Base-by-base conservation (phyloP, 2,329 filamentous ascomycete genomes). In the Cordyceps cateniannulata region DNA sequence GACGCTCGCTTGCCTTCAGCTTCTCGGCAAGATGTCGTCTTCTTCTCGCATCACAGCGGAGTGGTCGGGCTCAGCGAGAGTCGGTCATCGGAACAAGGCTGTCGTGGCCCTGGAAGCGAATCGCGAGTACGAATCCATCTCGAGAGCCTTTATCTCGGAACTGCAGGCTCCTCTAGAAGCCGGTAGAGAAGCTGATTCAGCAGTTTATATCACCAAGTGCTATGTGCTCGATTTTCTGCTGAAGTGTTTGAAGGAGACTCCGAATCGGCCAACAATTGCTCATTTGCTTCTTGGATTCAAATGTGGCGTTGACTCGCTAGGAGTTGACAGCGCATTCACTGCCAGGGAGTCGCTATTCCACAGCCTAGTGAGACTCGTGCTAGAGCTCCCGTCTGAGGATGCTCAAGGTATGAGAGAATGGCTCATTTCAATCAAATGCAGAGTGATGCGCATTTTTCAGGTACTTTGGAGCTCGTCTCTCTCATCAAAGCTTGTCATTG, bases 241-340 rank as follows among this genome's bases (percentile, higher is more conserved):
- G 66, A 85, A 86, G 59, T 96, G 91, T 69, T 80, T 99, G 3
- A 82, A 84, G 59, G 85, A 88, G 38, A 88, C 87, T 27, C 87
- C 89, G 1, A 84, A 88, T 66, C 85, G 87, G 66, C 93, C 95
- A 5, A 96, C 89, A 2, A 87, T 99, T 66, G 95, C 93, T 0
- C 96, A 99, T 72, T 81, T 96, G 50, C 79, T 99, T 2, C 84
- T 99, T 5, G 95, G 95, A 0, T 97, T 99, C 72, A 83, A 83
- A 60, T 96, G 91, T 68, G 84, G 86, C 48, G 84, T 88, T 40
- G 87, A 86, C 64, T 82, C 82, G 10, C 78, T 98, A 2, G 85
- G 85, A 25, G 77, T 95, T 35, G 81, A 88, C 29, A 84, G 91
- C 52, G 75, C 89, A 2, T 96, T 96, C 72, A 83, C 86, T 14